Evolutionary conservation across 192 early-diverging fungal species (phyloP).

Genomic region (Entomortierella beljakovae): DNA sequence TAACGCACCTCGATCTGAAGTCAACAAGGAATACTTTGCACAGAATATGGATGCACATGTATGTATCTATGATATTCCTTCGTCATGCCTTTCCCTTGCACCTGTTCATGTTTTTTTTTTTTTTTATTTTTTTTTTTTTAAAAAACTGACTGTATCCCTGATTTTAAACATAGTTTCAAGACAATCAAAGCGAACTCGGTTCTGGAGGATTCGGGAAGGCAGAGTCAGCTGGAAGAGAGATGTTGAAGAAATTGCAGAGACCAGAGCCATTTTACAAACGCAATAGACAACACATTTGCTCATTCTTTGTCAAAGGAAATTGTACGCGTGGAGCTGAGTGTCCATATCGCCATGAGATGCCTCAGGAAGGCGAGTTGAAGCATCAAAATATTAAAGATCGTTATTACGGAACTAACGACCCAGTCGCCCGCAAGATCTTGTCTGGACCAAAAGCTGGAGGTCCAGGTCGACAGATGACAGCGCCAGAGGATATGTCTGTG

Average conservation of each 20-base stretch:
- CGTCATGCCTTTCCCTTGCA: background rate
- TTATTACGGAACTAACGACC: constrained; percentile 95
- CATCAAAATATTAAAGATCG: constrained; percentile 96
- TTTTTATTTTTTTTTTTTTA: background rate
- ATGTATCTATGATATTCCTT: constrained; percentile 1
- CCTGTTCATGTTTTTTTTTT: background rate
- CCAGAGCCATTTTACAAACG: constrained; percentile 93
- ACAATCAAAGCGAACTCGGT: constrained; percentile 54
- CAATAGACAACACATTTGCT: constrained; percentile 91
- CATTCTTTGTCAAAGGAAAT: constrained; percentile 95
- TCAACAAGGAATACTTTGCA: constrained; percentile 91
- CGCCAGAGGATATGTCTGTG: constrained; percentile 85
- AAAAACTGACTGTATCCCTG: background rate
- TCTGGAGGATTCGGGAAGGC: constrained; percentile 77
- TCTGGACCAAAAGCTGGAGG: constrained; percentile 66
- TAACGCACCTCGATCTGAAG: constrained; percentile 83
- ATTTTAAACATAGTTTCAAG: constrained; percentile 25
- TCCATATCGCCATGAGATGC: constrained; percentile 96
- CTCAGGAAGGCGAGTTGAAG: constrained; percentile 83
- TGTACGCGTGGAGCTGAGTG: constrained; percentile 97
- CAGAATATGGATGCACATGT: constrained; percentile 80
- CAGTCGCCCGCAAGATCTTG: constrained; percentile 90
- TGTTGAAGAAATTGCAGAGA: constrained; percentile 81
- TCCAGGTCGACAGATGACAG: constrained; percentile 54
- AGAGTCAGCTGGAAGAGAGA: constrained; percentile 79